A percentile compares a stretch with the other conserved stretches of the same genome.
Conservation (phyloP, 768 basidiomycete species). For the Serendipita sp. region DNA sequence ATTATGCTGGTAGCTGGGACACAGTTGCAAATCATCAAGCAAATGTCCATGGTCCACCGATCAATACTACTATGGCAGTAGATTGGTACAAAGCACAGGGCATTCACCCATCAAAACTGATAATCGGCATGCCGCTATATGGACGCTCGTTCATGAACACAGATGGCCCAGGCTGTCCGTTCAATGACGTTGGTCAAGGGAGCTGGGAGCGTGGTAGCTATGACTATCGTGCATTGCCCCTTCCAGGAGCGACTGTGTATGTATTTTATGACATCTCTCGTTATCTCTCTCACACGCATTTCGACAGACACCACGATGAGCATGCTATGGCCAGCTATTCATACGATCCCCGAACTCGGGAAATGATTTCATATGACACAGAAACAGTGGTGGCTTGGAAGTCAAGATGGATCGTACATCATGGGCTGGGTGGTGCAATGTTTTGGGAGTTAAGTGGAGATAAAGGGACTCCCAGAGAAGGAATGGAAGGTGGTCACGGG, state of each 20-base stretch:
- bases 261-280: slow-evolving; percentile 12
- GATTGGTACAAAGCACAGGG: slow-evolving; percentile 56
- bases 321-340: slow-evolving; percentile 63
- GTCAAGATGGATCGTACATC: slow-evolving; percentile 61
- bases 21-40: slow-evolving; percentile 50
- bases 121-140: slow-evolving; percentile 86
- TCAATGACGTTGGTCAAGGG: slow-evolving; percentile 69
- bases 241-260: slow-evolving; percentile 48
- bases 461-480: slow-evolving; percentile 49
- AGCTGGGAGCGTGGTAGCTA: slow-evolving; percentile 86
- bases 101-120: slow-evolving; percentile 60
- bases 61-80: slow-evolving; percentile 49
- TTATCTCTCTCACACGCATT: neutral
- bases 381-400: slow-evolving; percentile 55
- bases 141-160: slow-evolving; percentile 84
- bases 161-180: slow-evolving; percentile 62
- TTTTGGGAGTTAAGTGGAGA: slow-evolving; percentile 88
- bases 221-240: slow-evolving; percentile 82
- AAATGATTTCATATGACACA: slow-evolving; percentile 73
- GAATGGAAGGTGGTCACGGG: slow-evolving; percentile 57
- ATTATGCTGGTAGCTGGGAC: slow-evolving; percentile 32
- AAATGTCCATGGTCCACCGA: slow-evolving; percentile 48
- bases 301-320: slow-evolving; percentile 34
- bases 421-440: slow-evolving; percentile 83
- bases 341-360: slow-evolving; percentile 55